Base-by-base conservation (phyloP, 2,329 filamentous ascomycete species). In the Colletotrichum horii region DNA sequence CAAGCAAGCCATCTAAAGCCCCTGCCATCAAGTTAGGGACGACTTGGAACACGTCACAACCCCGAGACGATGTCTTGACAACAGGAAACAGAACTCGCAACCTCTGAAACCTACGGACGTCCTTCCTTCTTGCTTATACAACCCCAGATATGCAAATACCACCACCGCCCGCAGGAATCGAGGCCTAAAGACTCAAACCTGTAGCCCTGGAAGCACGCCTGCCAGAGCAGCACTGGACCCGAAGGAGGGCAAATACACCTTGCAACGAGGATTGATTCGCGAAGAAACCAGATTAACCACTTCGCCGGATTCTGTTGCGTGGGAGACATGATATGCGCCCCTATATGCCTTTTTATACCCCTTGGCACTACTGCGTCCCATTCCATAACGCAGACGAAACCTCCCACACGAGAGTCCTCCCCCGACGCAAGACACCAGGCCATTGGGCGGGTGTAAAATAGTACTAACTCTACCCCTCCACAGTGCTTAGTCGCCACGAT, bases 401-500 rank as follows among this genome's bases (percentile, higher is more conserved):
- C 6, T n/a, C 0, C 19, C 9, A n/a, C 3, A 28, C 6, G 4
- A 3, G 34, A 15, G 15, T 8, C 3, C 19, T 11, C 3, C 38
- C 19, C 19, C 5, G 16, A 5, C 1, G 4, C 16, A n/a, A 43
- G 5, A 43, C 38, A n/a, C 19, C 2, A 19, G 38, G 8, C 9
- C 12, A 1, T 43, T 6, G 4, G 3, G 38, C 4, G 38, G 4
- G 38, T 11, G n/a, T n/a, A n/a, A 4, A 12, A 43, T 5, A 12
- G 9, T 9, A 48, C 0, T 0, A 2, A n/a, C 5, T n/a, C 9
- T n/a, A 12, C 38, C 2, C 19, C 19, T 43, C 0, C 3, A n/a
- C 2, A 19, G 0, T 48, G 0, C 0, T 9, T n/a, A n/a, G 19
- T 9, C 19, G 9, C 38, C 38, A 12, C 38, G 6, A 43, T 43